These are phyloP conservation scores for Pterocarpus macrocarpus DNA, from an alignment of 306 rosid species.

Conservation along the genomic window DNA sequence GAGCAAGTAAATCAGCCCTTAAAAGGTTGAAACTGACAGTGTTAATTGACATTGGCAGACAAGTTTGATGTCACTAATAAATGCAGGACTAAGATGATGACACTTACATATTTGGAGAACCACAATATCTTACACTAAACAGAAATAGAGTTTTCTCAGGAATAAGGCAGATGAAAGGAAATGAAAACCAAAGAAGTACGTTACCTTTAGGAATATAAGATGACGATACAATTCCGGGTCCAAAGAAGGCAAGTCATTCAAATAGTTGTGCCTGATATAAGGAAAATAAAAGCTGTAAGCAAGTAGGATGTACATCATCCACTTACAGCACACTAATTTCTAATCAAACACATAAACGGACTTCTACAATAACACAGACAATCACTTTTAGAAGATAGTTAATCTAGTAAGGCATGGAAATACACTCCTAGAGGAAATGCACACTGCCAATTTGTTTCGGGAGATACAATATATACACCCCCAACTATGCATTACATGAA, in stretches of 20 bases:
- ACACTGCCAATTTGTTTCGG: slow-evolving; percentile 15
- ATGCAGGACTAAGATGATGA: slow-evolving; percentile 29
- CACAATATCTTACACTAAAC: neutral
- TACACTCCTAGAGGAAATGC: slow-evolving; percentile 20
- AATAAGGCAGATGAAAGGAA: slow-evolving; percentile 39
- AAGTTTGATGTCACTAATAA: slow-evolving; percentile 8
- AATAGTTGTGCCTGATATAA: slow-evolving; percentile 83
- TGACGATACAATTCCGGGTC: slow-evolving; percentile 97
- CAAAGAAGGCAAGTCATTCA: slow-evolving; percentile 94
- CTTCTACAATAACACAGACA: slow-evolving; percentile 16
- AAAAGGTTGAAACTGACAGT: neutral
- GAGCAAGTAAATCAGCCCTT: neutral
- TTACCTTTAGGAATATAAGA: slow-evolving; percentile 95
- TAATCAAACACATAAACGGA: neutral
- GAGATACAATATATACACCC: slow-evolving; percentile 15
- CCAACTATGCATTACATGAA: slow-evolving; percentile 19
- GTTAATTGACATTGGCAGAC: neutral
- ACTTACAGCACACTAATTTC: slow-evolving; percentile 29
- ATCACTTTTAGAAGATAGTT: neutral
- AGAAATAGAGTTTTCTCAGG: slow-evolving; percentile 18
- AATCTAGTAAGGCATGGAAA: slow-evolving; percentile 12
- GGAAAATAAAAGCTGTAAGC: slow-evolving; percentile 20
- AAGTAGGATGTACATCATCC: slow-evolving; percentile 38
- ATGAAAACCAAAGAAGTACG: slow-evolving; percentile 21
- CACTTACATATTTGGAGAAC: neutral